Percentiles rank a stretch among this genome's conserved stretches.
phyloP scores from a whole-genome alignment of 495 filamentous ascomycete species.

The Tuber microsphaerosporum region DNA sequence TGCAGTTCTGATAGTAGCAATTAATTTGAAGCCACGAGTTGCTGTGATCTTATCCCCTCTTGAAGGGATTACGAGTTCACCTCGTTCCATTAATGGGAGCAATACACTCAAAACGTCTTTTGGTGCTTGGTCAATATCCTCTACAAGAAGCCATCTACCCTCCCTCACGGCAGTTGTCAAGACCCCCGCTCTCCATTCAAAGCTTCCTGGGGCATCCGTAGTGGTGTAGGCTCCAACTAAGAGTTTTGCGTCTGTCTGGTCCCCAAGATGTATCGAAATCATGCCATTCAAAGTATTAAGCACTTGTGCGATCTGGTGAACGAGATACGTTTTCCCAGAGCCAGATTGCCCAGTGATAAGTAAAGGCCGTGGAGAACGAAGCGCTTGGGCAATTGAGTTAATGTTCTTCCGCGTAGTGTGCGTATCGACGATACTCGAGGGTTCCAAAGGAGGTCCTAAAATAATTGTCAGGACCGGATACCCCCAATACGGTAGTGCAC shows the following conservation, averaged over 20 bases:
- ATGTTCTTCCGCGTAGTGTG: slow-evolving; percentile 64
- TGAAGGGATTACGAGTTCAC: slow-evolving; percentile 78
- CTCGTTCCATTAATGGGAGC: slow-evolving; percentile 78
- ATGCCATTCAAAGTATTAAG: slow-evolving; percentile 67
- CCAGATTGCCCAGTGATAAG: slow-evolving; percentile 77
- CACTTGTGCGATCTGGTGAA: slow-evolving; percentile 72
- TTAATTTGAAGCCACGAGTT: slow-evolving; percentile 73
- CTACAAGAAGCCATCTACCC: slow-evolving; percentile 91
- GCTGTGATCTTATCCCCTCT: slow-evolving; percentile 79
- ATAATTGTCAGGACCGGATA: slow-evolving; percentile 58
- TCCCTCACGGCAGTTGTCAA: slow-evolving; percentile 87
- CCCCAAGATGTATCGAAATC: slow-evolving; percentile 89
- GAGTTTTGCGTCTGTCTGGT: slow-evolving; percentile 94
- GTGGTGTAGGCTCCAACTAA: slow-evolving; percentile 89
- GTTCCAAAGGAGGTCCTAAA: slow-evolving; percentile 47
- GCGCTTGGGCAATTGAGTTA: slow-evolving; percentile 55
- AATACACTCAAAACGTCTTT: slow-evolving; percentile 88
- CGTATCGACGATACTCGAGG: slow-evolving; percentile 61
- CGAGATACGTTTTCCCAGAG: slow-evolving; percentile 78
- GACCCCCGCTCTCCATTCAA: slow-evolving; percentile 87
- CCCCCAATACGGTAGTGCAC: slow-evolving; percentile 9
- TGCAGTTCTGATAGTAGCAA: slow-evolving; percentile 79
- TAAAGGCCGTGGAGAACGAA: slow-evolving; percentile 61
- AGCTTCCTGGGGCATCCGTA: slow-evolving; percentile 73
- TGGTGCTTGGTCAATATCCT: slow-evolving; percentile 94